Evolutionary conservation across 305 asterid genomes (phyloP), one percentile per base, ranked within the genome.

Genomic region (Fraxinus baroniana): DNA sequence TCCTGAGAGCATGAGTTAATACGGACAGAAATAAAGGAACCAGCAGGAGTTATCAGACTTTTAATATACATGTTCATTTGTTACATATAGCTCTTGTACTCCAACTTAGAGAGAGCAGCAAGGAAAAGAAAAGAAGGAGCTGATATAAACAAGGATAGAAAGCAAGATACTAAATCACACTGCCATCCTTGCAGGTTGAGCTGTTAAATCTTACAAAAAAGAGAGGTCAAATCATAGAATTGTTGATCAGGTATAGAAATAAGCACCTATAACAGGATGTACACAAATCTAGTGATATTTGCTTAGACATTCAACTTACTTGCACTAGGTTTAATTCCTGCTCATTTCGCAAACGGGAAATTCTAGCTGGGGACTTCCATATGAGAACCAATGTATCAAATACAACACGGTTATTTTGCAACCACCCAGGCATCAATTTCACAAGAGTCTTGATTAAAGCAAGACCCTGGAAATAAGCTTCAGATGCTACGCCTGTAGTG

Each of bases 401-500:
- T 76, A 97, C 87, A 32, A 86, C 85, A 78, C 94, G 96, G 83
- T 95, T 94, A 90, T 93, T 97, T 89, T 94, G 98, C 89, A 97
- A 85, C 99, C 99, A 97, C 82, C 94, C 90, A 84, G 99, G 98
- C 95, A 97, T 95, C 92, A 97, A 85, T 84, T 97, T 97, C 76
- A 94, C 99, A 84, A 97, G 92, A 79, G 97, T 92, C 89, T 97
- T 95, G 70, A 97, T 91, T 77, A 97, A 88, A 81, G 94, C 96
- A 87, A 97, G 98, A 81, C 99, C 98, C 90, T 97, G 98, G 89
- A 97, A 95, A 89, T 95, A 93, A 85, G 99, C 97, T 89, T 97
- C 98, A 78, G 92, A 88, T 33, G 93, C 78, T 86, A 92, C 90
- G 76, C 87, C 84, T 49, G 91, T 80, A 74, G 88, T 87, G 85